Percentiles rank a stretch among this genome's conserved stretches.
These are phyloP conservation scores for Curvularia hawaiiensis DNA, from an alignment of 2,329 filamentous ascomycete species.

Conservation along the genomic window DNA sequence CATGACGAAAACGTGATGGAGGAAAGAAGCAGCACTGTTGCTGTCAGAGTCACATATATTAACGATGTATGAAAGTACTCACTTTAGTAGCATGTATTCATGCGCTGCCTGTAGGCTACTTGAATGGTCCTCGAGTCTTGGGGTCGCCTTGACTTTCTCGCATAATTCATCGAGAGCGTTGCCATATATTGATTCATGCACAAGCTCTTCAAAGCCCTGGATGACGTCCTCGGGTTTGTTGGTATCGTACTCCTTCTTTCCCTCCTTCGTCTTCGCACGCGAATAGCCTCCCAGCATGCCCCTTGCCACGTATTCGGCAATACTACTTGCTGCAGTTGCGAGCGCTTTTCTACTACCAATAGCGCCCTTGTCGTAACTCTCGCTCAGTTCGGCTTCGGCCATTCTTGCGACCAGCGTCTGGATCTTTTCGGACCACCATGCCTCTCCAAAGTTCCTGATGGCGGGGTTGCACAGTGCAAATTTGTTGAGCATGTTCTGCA, in stretches of 20 bases:
- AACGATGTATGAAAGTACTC: slow-evolving; percentile 38
- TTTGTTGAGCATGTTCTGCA: slow-evolving; percentile 70
- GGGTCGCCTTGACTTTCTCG: slow-evolving; percentile 62
- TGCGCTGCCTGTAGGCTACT: slow-evolving; percentile 66
- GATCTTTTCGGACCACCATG: slow-evolving; percentile 51
- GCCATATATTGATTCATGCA: slow-evolving; percentile 71
- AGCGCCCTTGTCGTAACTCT: slow-evolving; percentile 80
- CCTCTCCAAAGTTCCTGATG: slow-evolving; percentile 62
- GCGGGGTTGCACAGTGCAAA: slow-evolving; percentile 71
- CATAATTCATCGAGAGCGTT: slow-evolving; percentile 69
- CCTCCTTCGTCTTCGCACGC: slow-evolving; percentile 35
- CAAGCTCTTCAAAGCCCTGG: slow-evolving; percentile 69
- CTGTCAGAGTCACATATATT: neutral
- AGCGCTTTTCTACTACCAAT: slow-evolving; percentile 77
- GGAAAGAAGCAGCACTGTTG: slow-evolving; percentile 70
- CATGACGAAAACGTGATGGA: slow-evolving; percentile 74
- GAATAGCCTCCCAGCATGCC: slow-evolving; percentile 68
- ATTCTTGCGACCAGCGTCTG: slow-evolving; percentile 50
- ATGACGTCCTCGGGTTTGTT: slow-evolving; percentile 64
- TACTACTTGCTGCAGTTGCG: slow-evolving; percentile 70
- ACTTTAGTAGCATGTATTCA: slow-evolving; percentile 75
- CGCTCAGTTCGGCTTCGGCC: slow-evolving; percentile 71
- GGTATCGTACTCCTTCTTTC: slow-evolving; percentile 59
- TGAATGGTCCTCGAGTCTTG: slow-evolving; percentile 68
- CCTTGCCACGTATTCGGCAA: slow-evolving; percentile 72